A percentile compares a stretch with the other conserved stretches of the same genome.
Conservation (phyloP, 495 filamentous ascomycete genomes). For the Ramalina intermedia region DNA sequence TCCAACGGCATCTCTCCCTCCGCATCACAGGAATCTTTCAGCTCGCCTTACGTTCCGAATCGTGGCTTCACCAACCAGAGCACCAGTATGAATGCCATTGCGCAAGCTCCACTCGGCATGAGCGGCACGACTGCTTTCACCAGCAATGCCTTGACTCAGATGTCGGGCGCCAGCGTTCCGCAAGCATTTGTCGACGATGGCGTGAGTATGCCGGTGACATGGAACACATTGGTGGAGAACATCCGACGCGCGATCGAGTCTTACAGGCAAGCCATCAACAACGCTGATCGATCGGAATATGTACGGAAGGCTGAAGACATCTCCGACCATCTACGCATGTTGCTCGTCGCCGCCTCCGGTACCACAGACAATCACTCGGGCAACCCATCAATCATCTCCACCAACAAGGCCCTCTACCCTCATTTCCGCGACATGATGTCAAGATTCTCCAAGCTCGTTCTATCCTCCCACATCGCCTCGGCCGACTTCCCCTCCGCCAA, state of each 20-base stretch:
- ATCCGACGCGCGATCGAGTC: conserved; percentile 78
- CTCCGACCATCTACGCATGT: conserved; percentile 82
- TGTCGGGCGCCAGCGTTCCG: conserved; percentile 45
- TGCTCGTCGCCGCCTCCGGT: conserved; percentile 88
- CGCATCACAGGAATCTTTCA: conserved; percentile 83
- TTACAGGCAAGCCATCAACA: conserved; percentile 73
- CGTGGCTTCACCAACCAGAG: conserved; percentile 31
- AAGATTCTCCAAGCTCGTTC: conserved; percentile 91
- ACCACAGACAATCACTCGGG: conserved; percentile 98
- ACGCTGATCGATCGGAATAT: conserved; percentile 71
- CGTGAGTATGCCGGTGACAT: conserved; percentile 58
- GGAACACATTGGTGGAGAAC: conserved; percentile 77
- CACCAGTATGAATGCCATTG: conserved; percentile 28
- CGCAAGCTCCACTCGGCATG: conserved; percentile 29
- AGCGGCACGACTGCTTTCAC: conserved; percentile 52
- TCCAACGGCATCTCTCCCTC: conserved; percentile 72
- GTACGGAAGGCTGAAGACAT: conserved; percentile 90
- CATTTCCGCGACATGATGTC: conserved; percentile 99
- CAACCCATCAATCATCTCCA: conserved; percentile 96
- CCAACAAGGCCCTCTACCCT: conserved; percentile 89
- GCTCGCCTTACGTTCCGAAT: conserved; percentile 34
- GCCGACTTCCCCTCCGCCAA: conserved; percentile 80
- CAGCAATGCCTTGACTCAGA: conserved; percentile 39
- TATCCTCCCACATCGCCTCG: conserved; percentile 95
- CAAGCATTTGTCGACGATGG: conserved; percentile 78